Evolutionary conservation across 75 land plant species (phyloP), one percentile per base, ranked within the genome.

Genomic region (Picea glauca): DNA sequence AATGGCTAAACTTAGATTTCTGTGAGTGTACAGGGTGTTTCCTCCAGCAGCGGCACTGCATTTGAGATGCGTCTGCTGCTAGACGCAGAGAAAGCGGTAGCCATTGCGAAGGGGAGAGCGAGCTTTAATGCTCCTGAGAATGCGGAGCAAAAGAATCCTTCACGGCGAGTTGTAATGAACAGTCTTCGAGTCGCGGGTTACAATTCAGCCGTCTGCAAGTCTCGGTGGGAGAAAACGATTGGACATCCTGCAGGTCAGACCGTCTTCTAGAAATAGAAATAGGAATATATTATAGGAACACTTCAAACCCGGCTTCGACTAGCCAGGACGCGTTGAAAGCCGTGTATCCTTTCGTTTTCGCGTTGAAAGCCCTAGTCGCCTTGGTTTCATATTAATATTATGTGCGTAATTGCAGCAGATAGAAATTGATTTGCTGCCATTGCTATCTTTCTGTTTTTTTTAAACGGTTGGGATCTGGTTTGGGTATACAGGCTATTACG

Each of bases 201-300:
- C 78, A 65, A 88, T 78, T 85, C 91, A n/a, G 87, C 88, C 38
- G 72, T 92, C 6, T 90, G 90, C 87, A 82, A 78, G 26, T 92
- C 90, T 12, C 79, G 86, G 17, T 92, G 94, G 94, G 78, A 77
- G 32, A 68, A 82, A 62, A 81, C 89, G 0, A 79, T 76, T 1
- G 87, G 88, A 30, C 62, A 81, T 40, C 90, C 92, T 0, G 88
- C 85, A 78, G 92, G 94, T 83, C 75, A 82, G 32, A 0, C 17
- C 0, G 20, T 62, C 4, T 20, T 62, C 23, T 20, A 4, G 64
- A 20, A 21, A 62, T 62, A 43, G 46, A 43, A 2, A 35, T 35
- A 1, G 38, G 2, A 35, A 35, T 35, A 1, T 35, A 2, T 2
- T 35, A 35, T 2, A 35, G 38, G 1, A 35, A 35, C 38, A 35